These are phyloP conservation scores for Cetraspora pellucida DNA, from an alignment of 192 early-diverging fungal species.

Conservation along the genomic window DNA sequence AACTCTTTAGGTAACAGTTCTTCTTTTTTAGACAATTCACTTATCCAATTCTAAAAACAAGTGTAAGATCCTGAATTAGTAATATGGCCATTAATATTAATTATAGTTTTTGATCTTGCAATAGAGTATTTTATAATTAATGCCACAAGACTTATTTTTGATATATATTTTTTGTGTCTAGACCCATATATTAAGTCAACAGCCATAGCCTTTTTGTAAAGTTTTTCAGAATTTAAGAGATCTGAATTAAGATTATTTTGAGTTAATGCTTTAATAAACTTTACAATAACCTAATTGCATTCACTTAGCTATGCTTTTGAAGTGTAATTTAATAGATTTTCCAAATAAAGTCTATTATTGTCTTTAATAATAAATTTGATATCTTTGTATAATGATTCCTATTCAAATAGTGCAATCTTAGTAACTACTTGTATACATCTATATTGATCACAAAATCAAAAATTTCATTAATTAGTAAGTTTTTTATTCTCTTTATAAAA, in stretches of 20 bases:
- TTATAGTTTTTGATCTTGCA: conserved; percentile 13
- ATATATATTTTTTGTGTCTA: conserved; percentile 16
- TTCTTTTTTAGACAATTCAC: not conserved
- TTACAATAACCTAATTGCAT: conserved; percentile 24
- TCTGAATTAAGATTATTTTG: not conserved
- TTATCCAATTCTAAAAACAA: not conserved
- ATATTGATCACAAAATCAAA: not conserved
- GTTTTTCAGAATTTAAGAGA: not conserved
- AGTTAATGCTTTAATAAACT: conserved; percentile 21
- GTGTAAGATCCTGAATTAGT: no score
- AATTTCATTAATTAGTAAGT: not conserved
- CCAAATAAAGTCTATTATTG: not conserved
- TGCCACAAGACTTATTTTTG: conserved; percentile 11
- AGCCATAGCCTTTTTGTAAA: not conserved
- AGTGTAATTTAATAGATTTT: conserved; percentile 8
- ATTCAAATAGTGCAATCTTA: conserved; percentile 3
- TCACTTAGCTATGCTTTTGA: not conserved
- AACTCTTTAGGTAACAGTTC: not conserved
- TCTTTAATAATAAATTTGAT: not conserved
- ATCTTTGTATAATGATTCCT: not conserved
- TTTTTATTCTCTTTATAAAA: not conserved
- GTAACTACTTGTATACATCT: not conserved
- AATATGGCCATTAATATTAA: no score
- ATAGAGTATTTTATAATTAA: conserved; percentile 26
- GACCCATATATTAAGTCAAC: conserved; percentile 15